A percentile compares a stretch with the other conserved stretches of the same genome.
Evolutionary conservation across 2,329 filamentous ascomycete species (phyloP).

Genomic region (Claviceps capensis): DNA sequence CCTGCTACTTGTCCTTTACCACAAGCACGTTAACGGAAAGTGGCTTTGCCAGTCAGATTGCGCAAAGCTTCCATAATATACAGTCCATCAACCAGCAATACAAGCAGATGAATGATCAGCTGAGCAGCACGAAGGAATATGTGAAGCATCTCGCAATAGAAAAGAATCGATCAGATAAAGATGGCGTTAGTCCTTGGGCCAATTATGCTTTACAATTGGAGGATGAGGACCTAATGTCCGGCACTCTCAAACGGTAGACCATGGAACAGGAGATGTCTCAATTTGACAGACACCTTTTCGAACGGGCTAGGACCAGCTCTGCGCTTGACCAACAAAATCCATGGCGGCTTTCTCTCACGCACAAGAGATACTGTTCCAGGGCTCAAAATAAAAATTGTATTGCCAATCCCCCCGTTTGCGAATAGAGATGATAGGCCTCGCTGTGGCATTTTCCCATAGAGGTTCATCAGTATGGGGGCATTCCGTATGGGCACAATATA

Average conservation of each 20-base stretch:
- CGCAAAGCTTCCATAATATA: constrained; percentile 26
- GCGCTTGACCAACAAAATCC: too few relatives aligned
- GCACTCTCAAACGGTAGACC: constrained; percentile 11
- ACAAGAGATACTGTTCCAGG: neutral
- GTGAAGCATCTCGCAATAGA: constrained; percentile 33
- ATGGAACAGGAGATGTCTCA: neutral
- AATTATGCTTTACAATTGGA: constrained; percentile 36
- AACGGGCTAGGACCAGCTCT: too few relatives aligned
- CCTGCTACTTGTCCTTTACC: constrained; percentile 35
- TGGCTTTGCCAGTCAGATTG: constrained; percentile 35
- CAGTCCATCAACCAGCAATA: constrained; percentile 32
- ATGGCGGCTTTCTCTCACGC: neutral
- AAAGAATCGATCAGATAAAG: constrained; percentile 32
- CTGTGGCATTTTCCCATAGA: neutral
- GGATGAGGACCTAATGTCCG: constrained; percentile 49
- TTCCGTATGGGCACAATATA: neutral
- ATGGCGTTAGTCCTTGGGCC: constrained; percentile 19
- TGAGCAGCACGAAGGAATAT: constrained; percentile 44
- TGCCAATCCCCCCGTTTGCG: neutral
- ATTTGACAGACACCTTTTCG: too few relatives aligned
- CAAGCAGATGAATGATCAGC: constrained; percentile 36
- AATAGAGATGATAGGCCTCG: neutral
- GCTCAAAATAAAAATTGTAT: neutral
- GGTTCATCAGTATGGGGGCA: neutral
- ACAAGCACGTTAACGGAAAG: constrained; percentile 32